A percentile compares a stretch with the other conserved stretches of the same genome.
These are phyloP conservation scores for Sporobolomyces phaffii DNA, from an alignment of 768 basidiomycete genomes.

Conservation along the genomic window DNA sequence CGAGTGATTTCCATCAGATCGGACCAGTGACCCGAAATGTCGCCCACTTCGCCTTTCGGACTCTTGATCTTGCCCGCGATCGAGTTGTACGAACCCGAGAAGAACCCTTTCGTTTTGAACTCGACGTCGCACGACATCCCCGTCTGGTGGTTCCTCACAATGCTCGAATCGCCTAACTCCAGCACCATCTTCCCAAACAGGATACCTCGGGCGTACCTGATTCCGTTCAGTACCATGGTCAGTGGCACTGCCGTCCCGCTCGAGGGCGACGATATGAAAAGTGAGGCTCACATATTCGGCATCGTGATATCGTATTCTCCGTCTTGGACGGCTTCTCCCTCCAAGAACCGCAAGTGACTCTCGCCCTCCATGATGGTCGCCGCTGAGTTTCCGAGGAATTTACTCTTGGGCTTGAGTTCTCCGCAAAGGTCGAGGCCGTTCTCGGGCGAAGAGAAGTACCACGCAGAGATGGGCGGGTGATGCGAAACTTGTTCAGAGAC, in stretches of 20 bases:
- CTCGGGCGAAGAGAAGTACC: conserved; percentile 73
- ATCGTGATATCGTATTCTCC: conserved; percentile 82
- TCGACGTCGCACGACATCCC: conserved; percentile 74
- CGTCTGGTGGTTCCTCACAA: conserved; percentile 72
- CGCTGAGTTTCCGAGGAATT: conserved; percentile 93
- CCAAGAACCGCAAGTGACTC: conserved; percentile 56
- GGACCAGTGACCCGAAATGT: conserved; percentile 85
- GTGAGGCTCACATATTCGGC: conserved; percentile 99
- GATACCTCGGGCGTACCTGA: conserved; percentile 49
- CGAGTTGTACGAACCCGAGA: conserved; percentile 87
- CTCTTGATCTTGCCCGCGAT: conserved; percentile 72
- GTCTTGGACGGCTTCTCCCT: conserved; percentile 28
- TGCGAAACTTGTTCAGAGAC: conserved; percentile 97
- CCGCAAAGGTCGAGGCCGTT: conserved; percentile 82
- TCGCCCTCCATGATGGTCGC: conserved; percentile 81
- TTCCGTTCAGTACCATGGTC: neutral
- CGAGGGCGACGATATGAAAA: neutral
- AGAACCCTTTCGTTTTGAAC: conserved; percentile 99
- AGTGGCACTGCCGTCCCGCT: neutral
- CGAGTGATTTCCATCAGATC: conserved; percentile 78
- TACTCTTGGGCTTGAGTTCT: conserved; percentile 89
- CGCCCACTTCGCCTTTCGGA: conserved; percentile 64
- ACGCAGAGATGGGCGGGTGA: conserved; percentile 67
- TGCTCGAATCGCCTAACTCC: conserved; percentile 85
- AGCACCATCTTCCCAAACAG: conserved; percentile 69